Percentiles rank a stretch among this genome's conserved stretches.
phyloP scores from a whole-genome alignment of 257 asterid species.

The Anisodus acutangulus region DNA sequence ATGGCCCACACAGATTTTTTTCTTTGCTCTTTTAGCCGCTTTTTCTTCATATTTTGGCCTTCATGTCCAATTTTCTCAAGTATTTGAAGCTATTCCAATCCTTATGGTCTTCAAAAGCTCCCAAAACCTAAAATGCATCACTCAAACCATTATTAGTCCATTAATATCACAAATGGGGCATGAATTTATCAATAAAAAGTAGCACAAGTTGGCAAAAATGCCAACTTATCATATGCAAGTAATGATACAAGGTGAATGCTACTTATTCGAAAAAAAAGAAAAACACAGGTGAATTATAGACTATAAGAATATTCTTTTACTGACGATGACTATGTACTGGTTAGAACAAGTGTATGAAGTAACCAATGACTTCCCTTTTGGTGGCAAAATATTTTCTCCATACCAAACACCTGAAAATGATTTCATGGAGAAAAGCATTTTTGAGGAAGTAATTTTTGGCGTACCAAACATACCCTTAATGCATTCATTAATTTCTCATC shows the following conservation, averaged over 20 bases:
- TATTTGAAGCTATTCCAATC: no score
- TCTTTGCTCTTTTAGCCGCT: no score
- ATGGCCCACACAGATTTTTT: no score
- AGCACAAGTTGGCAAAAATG: no score
- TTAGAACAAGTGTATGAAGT: neutral
- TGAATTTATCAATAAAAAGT: no score
- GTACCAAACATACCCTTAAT: neutral
- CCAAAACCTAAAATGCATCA: no score
- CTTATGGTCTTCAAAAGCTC: no score
- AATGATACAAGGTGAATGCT: neutral
- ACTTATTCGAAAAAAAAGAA: no score
- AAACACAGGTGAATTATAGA: neutral
- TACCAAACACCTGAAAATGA: neutral
- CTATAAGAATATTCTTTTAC: neutral
- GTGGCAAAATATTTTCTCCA: neutral
- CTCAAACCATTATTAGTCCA: no score
- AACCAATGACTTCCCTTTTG: slow-evolving; percentile 5
- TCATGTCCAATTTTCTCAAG: no score
- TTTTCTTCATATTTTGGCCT: no score
- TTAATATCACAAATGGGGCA: no score
- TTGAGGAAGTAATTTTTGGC: neutral
- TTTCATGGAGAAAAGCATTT: neutral
- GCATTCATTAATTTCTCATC: neutral
- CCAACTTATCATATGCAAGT: neutral
- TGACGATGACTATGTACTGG: neutral